A percentile compares a stretch with the other conserved stretches of the same genome.
These are phyloP conservation scores for Candida nemodendra DNA, from an alignment of 805 yeast species.

Conservation along the genomic window DNA sequence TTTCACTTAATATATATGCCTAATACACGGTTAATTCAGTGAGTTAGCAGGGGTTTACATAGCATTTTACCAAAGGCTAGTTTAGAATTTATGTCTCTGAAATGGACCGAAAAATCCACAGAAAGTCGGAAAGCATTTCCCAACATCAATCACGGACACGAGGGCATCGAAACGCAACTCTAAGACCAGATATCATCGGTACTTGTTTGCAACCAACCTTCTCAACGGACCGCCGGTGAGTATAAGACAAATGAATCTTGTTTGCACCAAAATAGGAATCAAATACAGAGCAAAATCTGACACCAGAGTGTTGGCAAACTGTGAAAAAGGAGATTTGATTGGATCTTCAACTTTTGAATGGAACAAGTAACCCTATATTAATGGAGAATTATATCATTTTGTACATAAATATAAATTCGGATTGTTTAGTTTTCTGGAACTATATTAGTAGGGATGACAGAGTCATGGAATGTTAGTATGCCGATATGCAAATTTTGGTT, in stretches of 20 bases:
- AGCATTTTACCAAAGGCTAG: background rate
- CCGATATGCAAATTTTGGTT: conserved; percentile 5
- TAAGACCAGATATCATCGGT: conserved; percentile 7
- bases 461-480: conserved; percentile 5
- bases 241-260: conserved; percentile 67
- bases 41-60: too few relatives aligned
- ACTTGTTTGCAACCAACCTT: conserved; percentile 4
- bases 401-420: conserved; percentile 28
- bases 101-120: conserved; percentile 67
- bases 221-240: conserved; percentile 56
- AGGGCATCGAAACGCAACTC: conserved; percentile 13
- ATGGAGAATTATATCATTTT: conserved; percentile 24
- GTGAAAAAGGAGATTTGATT: conserved; percentile 6
- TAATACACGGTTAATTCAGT: too few relatives aligned
- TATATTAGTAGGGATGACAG: conserved; percentile 13
- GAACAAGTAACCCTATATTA: conserved; percentile 25
- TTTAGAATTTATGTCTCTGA: conserved; percentile 48
- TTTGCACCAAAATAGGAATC: conserved; percentile 91
- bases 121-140: conserved; percentile 2
- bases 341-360: background rate
- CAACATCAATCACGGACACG: background rate
- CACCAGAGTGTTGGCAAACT: conserved; percentile 96
- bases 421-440: conserved; percentile 69
- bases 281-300: conserved; percentile 57
- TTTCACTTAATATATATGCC: too few relatives aligned